Evolutionary conservation across 1,284 basidiomycete species (phyloP), one percentile per base, ranked within the genome.

Genomic region (Schizophyllum commune): DNA sequence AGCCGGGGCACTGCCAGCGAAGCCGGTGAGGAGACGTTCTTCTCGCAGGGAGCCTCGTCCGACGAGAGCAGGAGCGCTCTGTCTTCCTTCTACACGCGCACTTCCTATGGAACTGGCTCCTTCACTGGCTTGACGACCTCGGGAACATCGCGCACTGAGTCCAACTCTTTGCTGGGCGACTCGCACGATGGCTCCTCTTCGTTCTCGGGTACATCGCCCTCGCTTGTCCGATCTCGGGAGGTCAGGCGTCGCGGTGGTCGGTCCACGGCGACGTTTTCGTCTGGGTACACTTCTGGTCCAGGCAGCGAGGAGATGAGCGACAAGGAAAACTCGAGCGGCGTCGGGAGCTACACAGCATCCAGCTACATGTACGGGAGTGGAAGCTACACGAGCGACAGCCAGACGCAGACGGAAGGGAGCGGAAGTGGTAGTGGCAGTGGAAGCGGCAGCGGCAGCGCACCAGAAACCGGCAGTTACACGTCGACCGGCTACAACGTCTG

Each of bases 151-250:
- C 32, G 53, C 39, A 60, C 59, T 17, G 57, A 56, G 61, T 27
- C 62, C 60, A 60, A 65, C 63, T 60, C 68, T 61, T 7, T 76
- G 75, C 33, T 74, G 72, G 13, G 68, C 70, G 1, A 72, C 73
- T 0, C 75, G 76, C 3, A 70, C 75, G 9, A 71, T 71, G 2
- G 66, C 69, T 19, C 59, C 57, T 55, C 59, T 61, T 19, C 58
- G 60, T 2, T 63, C 67, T 39, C 67, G 66, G 33, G 65, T 63
- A 11, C 63, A 63, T 6, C 59, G 32, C 73, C 77, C 4, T 70
- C 75, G 1, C 72, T 91, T 21, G 82, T 83, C 6, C 78, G 88
- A 27, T 80, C 83, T 1, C 73, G 82, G 6, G 88, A 79, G 47
- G 77, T 90, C 6, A 74, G 85, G 57, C 75, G 88, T 59, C 75